Conservation (phyloP, 169 alveolate species). For the Eimeria acervulina region DNA sequence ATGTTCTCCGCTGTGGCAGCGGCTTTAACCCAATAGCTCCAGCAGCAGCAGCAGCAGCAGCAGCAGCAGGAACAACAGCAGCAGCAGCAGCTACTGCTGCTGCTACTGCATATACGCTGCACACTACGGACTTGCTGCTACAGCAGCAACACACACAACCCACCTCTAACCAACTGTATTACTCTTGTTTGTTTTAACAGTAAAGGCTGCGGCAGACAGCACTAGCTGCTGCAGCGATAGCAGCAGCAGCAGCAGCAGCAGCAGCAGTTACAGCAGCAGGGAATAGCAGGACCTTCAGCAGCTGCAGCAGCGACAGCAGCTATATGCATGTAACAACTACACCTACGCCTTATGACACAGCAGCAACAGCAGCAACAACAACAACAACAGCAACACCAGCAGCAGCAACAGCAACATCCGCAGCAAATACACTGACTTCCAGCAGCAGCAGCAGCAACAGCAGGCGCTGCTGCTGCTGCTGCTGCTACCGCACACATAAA, state of each 20-base stretch:
- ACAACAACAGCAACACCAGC: too few species aligned
- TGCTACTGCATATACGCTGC: not conserved
- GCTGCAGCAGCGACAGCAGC: slow-evolving; percentile 45
- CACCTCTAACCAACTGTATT: too few species aligned
- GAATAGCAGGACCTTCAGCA: not conserved
- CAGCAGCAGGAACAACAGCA: slow-evolving; percentile 12
- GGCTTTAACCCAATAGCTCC: not conserved
- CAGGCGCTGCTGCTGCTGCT: too few species aligned
- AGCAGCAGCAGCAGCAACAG: too few species aligned
- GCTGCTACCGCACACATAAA: too few species aligned
- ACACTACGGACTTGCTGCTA: not conserved
- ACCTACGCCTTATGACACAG: not conserved
- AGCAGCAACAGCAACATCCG: too few species aligned
- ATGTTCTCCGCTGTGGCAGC: slow-evolving; percentile 1
- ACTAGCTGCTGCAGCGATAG: not conserved
- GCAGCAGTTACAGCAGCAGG: slow-evolving; percentile 11
- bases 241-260: slow-evolving; percentile 50
- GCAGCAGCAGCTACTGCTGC: not conserved
- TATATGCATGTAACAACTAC: not conserved
- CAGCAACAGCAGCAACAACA: slow-evolving; percentile 6
- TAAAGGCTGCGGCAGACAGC: not conserved
- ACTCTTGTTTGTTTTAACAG: not conserved
- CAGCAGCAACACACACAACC: slow-evolving; percentile 38
- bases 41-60: slow-evolving; percentile 65
- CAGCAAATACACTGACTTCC: too few species aligned